These are phyloP conservation scores for Luvunga scandens DNA, from an alignment of 345 rosid genomes.

Conservation along the genomic window DNA sequence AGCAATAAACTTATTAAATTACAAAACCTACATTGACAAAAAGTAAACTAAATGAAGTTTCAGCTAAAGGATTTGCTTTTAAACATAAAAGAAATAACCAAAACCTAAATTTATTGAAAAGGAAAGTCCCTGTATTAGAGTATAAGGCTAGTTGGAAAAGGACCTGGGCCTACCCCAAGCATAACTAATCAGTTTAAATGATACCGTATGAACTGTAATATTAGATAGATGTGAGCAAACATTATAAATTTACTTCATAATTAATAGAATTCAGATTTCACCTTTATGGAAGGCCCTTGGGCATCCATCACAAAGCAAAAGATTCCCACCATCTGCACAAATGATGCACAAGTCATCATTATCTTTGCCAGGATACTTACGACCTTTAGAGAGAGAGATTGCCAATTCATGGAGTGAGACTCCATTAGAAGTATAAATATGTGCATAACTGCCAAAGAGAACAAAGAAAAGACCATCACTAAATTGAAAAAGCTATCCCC, in stretches of 20 bases:
- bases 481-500: neutral
- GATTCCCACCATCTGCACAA: conserved; percentile 97
- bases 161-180: neutral
- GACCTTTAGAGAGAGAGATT: conserved; percentile 73
- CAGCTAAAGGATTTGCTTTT: neutral
- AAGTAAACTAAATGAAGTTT: neutral
- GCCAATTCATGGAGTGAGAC: conserved; percentile 98
- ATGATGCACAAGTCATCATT: conserved; percentile 80
- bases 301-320: conserved; percentile 91
- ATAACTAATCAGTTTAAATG: no score
- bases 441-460: conserved; percentile 62
- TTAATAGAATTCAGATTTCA: conserved; percentile 25
- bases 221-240: conserved; percentile 13
- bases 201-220: neutral
- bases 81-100: neutral
- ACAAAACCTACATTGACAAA: neutral
- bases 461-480: conserved; percentile 19
- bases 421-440: conserved; percentile 95
- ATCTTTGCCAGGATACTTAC: conserved; percentile 68
- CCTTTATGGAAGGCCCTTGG: conserved; percentile 98
- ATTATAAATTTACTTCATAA: conserved; percentile 4
- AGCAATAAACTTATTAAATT: neutral
- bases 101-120: neutral
- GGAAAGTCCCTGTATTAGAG: neutral
- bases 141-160: neutral